A percentile compares a stretch with the other conserved stretches of the same genome.
phyloP scores from a whole-genome alignment of 257 asterid genomes.

The Solanum appendiculatum region DNA sequence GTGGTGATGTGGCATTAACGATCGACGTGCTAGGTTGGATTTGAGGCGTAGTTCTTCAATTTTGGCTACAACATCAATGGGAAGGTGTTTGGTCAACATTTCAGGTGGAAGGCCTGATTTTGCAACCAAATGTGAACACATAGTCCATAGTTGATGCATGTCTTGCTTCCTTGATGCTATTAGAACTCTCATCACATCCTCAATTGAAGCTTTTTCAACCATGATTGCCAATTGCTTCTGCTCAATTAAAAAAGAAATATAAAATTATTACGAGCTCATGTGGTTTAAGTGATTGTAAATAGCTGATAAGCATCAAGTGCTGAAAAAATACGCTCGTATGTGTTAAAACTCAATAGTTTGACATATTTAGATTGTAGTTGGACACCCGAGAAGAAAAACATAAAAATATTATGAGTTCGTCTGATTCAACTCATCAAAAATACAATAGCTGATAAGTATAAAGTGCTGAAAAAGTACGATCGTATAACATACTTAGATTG shows the following conservation, averaged over 20 bases:
- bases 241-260: not conserved
- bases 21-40: slow-evolving; percentile 54
- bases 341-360: not conserved
- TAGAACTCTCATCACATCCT: slow-evolving; percentile 87
- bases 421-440: not conserved
- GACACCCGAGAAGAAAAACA: not conserved
- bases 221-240: slow-evolving; percentile 82
- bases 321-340: not conserved
- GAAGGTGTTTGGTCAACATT: slow-evolving; percentile 72
- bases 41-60: slow-evolving; percentile 91
- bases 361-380: too few species aligned
- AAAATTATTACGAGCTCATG: not conserved
- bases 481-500: not conserved
- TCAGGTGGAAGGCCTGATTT: slow-evolving; percentile 94
- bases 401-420: not conserved
- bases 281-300: not conserved
- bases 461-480: not conserved
- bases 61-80: slow-evolving; percentile 75
- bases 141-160: slow-evolving; percentile 78
- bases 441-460: not conserved
- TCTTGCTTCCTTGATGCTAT: slow-evolving; percentile 90
- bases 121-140: slow-evolving; percentile 81
- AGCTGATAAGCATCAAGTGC: not conserved
- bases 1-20: slow-evolving; percentile 44
- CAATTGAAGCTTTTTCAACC: slow-evolving; percentile 92